Evolutionary conservation across 2,329 filamentous ascomycete species (phyloP).

Genomic region (Fusarium sp.): DNA sequence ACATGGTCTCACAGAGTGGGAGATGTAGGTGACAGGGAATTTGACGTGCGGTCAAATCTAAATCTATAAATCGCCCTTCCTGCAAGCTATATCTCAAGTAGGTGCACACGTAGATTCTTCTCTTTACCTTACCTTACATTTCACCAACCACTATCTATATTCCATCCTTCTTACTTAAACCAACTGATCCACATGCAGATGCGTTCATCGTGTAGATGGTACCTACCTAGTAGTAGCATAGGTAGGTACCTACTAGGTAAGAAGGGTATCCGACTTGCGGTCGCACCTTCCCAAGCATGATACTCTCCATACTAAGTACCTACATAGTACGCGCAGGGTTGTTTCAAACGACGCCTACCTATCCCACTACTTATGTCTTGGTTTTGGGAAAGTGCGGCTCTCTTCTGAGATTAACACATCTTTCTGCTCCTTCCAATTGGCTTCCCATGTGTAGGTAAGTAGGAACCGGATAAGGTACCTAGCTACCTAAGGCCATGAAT

Average conservation of each 20-base stretch:
- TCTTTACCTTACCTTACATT: not conserved
- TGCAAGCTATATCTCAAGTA: not conserved
- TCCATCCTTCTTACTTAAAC: slow-evolving; percentile 1
- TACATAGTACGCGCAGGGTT: slow-evolving; percentile 24
- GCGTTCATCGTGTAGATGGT: slow-evolving; percentile 30
- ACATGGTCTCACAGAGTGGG: not conserved
- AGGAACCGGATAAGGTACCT: too few species aligned
- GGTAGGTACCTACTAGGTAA: not conserved
- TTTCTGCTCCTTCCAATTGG: slow-evolving; percentile 19
- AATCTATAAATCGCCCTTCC: slow-evolving; percentile 32
- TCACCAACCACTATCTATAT: not conserved
- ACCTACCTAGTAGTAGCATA: slow-evolving; percentile 9
- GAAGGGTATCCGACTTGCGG: slow-evolving; percentile 7
- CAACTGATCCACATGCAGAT: slow-evolving; percentile 30
- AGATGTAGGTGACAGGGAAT: slow-evolving; percentile 16
- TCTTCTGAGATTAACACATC: slow-evolving; percentile 9
- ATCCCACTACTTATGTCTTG: not conserved
- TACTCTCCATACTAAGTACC: not conserved
- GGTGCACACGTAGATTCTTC: not conserved
- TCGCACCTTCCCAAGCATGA: slow-evolving; percentile 32
- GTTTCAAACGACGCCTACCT: not conserved
- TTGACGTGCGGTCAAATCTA: not conserved
- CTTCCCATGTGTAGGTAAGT: not conserved
- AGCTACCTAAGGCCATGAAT: not conserved
- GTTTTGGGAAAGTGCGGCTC: slow-evolving; percentile 29